Percentiles rank a stretch among this genome's conserved stretches.
Conservation (phyloP, 1,284 basidiomycete species). For the Agaricales sp. region DNA sequence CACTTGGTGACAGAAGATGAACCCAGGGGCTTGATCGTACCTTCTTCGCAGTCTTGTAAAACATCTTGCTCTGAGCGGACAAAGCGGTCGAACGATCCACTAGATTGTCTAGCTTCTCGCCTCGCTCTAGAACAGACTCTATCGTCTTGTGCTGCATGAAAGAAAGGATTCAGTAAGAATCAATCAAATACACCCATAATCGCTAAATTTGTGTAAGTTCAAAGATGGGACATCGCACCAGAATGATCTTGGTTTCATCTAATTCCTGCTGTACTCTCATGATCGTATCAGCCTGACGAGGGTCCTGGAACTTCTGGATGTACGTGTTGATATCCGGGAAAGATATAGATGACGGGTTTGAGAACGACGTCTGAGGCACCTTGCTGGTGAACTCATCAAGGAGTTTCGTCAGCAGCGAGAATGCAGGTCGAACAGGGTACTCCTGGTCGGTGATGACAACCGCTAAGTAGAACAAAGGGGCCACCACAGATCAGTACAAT, state of each 20-base stretch:
- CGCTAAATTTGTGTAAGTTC: neutral
- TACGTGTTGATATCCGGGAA: conserved; percentile 74
- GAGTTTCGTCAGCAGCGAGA: conserved; percentile 90
- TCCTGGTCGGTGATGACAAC: conserved; percentile 94
- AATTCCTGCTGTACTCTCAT: conserved; percentile 98
- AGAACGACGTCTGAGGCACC: conserved; percentile 61
- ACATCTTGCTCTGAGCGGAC: conserved; percentile 89
- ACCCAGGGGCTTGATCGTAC: conserved; percentile 39
- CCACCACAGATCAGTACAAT: too few relatives aligned
- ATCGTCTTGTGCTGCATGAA: conserved; percentile 90
- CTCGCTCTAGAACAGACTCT: conserved; percentile 91
- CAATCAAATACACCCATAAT: conserved; percentile 3
- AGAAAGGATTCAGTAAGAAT: conserved; percentile 4
- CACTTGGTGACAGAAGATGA: neutral
- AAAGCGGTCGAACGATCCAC: conserved; percentile 92
- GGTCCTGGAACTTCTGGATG: conserved; percentile 94
- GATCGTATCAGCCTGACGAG: conserved; percentile 94
- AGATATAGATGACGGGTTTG: conserved; percentile 50
- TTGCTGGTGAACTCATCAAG: conserved; percentile 88
- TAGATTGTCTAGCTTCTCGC: conserved; percentile 95
- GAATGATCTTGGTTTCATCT: conserved; percentile 98
- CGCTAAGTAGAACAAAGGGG: conserved; percentile 28
- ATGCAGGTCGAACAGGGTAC: conserved; percentile 94
- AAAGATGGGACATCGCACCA: conserved; percentile 42
- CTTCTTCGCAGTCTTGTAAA: conserved; percentile 92